Conservation (phyloP, 2,329 filamentous ascomycete species). For the Peltaster fructicola region DNA sequence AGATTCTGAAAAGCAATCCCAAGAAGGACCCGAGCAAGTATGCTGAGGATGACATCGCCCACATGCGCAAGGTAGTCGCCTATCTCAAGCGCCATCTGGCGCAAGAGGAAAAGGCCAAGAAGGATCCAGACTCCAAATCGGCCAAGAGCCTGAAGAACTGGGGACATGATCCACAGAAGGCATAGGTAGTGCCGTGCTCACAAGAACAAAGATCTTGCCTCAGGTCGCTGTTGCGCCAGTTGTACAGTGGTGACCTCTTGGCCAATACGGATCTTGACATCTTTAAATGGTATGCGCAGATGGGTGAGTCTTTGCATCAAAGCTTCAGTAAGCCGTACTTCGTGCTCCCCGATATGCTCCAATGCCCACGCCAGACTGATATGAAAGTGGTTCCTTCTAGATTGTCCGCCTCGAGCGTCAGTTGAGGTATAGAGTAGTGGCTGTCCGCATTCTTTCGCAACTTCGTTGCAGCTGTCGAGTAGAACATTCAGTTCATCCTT, state of each 20-base stretch:
- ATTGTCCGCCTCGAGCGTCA: conserved; percentile 11
- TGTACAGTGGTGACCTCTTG: conserved; percentile 16
- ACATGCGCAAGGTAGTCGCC: conserved; percentile 34
- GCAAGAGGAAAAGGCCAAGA: conserved; percentile 42
- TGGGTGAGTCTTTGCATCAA: no score
- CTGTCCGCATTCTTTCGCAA: conserved; percentile 44
- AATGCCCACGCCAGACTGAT: conserved; percentile 80
- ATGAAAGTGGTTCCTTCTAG: conserved; percentile 41
- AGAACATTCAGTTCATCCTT: conserved; percentile 30
- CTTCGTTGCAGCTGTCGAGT: conserved; percentile 47
- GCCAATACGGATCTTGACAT: conserved; percentile 32
- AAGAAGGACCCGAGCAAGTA: conserved; percentile 39
- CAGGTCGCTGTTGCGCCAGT: conserved; percentile 4
- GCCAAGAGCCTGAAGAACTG: conserved; percentile 47
- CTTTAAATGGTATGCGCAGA: conserved; percentile 22
- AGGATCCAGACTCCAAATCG: conserved; percentile 35
- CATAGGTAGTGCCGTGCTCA: background rate
- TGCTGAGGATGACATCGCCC: conserved; percentile 36
- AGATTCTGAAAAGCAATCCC: conserved; percentile 45
- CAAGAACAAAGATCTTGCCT: no score
- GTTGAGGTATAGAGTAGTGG: conserved; percentile 57
- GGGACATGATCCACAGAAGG: conserved; percentile 20
- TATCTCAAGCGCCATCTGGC: conserved; percentile 51
- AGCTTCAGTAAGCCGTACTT: no score
- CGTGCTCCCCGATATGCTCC: no score